Percentiles rank a stretch among this genome's conserved stretches.
These are phyloP conservation scores for Tilletia indica DNA, from an alignment of 1,284 basidiomycete species.

Conservation along the genomic window DNA sequence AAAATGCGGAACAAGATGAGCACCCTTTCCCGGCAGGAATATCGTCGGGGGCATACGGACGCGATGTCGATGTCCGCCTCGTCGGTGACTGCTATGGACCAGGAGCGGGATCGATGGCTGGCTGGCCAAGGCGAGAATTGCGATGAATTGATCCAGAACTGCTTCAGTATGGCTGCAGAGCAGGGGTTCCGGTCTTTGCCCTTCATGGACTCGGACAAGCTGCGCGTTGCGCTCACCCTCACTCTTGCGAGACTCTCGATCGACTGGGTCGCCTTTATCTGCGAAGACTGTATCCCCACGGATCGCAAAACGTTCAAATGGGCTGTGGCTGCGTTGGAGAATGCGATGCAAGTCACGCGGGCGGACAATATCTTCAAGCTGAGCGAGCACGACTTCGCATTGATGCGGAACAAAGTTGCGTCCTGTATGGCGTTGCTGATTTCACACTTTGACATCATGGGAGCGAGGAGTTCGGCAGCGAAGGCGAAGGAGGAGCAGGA, in stretches of 20 bases:
- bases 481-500: slow-evolving; percentile 51
- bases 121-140: slow-evolving; percentile 27
- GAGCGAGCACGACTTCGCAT: slow-evolving; percentile 73
- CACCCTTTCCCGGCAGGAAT: neutral
- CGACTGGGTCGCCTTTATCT: slow-evolving; percentile 93
- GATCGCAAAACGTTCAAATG: slow-evolving; percentile 97
- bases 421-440: slow-evolving; percentile 94
- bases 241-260: slow-evolving; percentile 48
- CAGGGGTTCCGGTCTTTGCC: slow-evolving; percentile 60
- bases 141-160: slow-evolving; percentile 82
- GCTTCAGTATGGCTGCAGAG: slow-evolving; percentile 90
- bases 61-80: neutral
- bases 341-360: slow-evolving; percentile 83
- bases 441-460: slow-evolving; percentile 88
- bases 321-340: slow-evolving; percentile 95
- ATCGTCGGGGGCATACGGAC: neutral
- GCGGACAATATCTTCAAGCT: slow-evolving; percentile 87
- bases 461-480: slow-evolving; percentile 49
- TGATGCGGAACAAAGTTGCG: slow-evolving; percentile 86
- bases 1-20: slow-evolving; percentile 25
- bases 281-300: slow-evolving; percentile 93
- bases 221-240: slow-evolving; percentile 48
- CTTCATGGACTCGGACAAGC: slow-evolving; percentile 49
- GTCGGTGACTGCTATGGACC: neutral
- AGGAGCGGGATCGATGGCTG: slow-evolving; percentile 1